Percentiles rank a stretch among this genome's conserved stretches.
phyloP scores from a whole-genome alignment of 2,329 filamentous ascomycete genomes.

The Lojkania enalia region DNA sequence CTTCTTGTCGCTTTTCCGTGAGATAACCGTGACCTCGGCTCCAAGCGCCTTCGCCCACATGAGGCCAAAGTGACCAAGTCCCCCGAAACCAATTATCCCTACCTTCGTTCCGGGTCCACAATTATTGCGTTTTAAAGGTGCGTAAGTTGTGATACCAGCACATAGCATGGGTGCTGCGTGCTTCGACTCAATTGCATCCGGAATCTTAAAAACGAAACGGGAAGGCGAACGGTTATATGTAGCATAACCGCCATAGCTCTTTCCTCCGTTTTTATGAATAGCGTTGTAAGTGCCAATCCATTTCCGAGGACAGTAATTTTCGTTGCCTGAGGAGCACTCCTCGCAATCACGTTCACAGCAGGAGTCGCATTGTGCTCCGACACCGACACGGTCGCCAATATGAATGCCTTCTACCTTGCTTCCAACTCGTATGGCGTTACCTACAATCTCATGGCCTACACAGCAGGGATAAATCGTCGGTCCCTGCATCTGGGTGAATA shows the following conservation, averaged over 20 bases:
- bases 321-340: conserved; percentile 53
- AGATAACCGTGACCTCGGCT: conserved; percentile 68
- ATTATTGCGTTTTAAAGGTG: conserved; percentile 75
- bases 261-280: conserved; percentile 59
- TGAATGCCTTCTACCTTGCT: conserved; percentile 50
- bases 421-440: conserved; percentile 30
- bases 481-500: conserved; percentile 4
- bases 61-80: conserved; percentile 72
- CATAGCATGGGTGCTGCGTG: conserved; percentile 79
- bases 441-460: conserved; percentile 40
- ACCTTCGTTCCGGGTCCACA: conserved; percentile 77
- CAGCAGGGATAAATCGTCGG: conserved; percentile 38
- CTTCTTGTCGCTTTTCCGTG: conserved; percentile 61
- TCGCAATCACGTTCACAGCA: conserved; percentile 52
- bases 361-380: conserved; percentile 50
- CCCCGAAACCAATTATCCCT: conserved; percentile 72
- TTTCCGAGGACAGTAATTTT: conserved; percentile 53
- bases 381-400: conserved; percentile 60
- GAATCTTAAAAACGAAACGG: conserved; percentile 73
- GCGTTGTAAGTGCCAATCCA: conserved; percentile 52
- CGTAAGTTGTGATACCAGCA: conserved; percentile 78
- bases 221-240: conserved; percentile 72
- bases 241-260: conserved; percentile 66
- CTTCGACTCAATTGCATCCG: conserved; percentile 64
- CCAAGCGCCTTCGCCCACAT: conserved; percentile 72